These are phyloP conservation scores for Aspergillus intermedius DNA, from an alignment of 2,329 filamentous ascomycete species.

Conservation along the genomic window DNA sequence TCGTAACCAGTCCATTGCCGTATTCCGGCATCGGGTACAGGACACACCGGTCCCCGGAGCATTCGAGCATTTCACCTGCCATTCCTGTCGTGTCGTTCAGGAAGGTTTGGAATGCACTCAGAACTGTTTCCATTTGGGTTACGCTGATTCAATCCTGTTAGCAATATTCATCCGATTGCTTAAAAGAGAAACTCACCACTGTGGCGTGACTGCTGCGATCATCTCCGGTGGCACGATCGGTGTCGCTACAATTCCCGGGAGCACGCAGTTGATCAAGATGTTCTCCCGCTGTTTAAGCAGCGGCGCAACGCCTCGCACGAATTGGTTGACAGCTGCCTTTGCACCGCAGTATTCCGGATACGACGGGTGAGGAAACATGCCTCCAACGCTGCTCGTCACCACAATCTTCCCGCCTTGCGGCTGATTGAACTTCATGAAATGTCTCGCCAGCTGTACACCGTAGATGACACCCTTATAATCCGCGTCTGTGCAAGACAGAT, in stretches of 20 bases:
- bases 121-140: slow-evolving; percentile 41
- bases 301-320: slow-evolving; percentile 35
- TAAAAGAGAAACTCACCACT: slow-evolving; percentile 14
- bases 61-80: slow-evolving; percentile 42
- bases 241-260: slow-evolving; percentile 45
- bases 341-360: slow-evolving; percentile 48
- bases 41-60: slow-evolving; percentile 38
- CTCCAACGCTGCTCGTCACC: slow-evolving; percentile 40
- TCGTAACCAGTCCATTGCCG: slow-evolving; percentile 38
- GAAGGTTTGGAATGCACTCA: slow-evolving; percentile 42
- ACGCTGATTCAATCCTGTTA: slow-evolving; percentile 14
- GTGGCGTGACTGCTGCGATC: slow-evolving; percentile 36
- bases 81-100: slow-evolving; percentile 39
- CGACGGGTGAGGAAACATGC: slow-evolving; percentile 38
- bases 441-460: slow-evolving; percentile 44
- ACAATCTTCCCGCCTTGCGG: slow-evolving; percentile 39
- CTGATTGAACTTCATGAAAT: slow-evolving; percentile 49
- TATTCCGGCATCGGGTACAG: slow-evolving; percentile 31
- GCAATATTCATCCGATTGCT: background rate
- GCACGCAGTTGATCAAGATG: slow-evolving; percentile 44
- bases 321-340: slow-evolving; percentile 44
- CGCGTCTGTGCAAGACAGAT: slow-evolving; percentile 43
- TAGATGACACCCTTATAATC: slow-evolving; percentile 49
- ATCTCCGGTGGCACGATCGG: slow-evolving; percentile 41
- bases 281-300: slow-evolving; percentile 42